phyloP scores from a whole-genome alignment of 345 rosid species.

The Aurinia saxatilis region DNA sequence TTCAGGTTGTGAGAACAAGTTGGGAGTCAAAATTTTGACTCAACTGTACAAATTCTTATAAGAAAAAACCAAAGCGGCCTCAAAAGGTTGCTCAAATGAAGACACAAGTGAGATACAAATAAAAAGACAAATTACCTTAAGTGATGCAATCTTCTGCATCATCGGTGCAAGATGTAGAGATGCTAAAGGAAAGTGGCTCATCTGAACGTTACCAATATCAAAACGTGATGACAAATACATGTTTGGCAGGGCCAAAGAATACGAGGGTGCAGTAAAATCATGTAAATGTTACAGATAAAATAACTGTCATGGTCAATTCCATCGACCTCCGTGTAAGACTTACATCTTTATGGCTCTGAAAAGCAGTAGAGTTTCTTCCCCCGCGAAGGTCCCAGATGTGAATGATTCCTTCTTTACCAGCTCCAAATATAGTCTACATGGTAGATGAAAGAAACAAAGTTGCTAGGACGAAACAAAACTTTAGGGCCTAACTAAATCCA shows the following conservation, averaged over 20 bases:
- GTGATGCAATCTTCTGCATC: conserved; percentile 57
- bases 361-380: conserved; percentile 59
- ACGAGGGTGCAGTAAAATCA: conserved; percentile 6
- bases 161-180: conserved; percentile 58
- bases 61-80: neutral
- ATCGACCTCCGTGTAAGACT: neutral
- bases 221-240: neutral
- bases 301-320: neutral
- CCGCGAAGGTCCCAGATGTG: conserved; percentile 92
- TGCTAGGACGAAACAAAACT: conserved; percentile 1
- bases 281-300: neutral
- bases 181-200: conserved; percentile 40
- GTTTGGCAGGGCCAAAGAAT: conserved; percentile 1
- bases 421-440: conserved; percentile 63
- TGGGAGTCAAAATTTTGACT: neutral
- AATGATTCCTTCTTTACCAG: conserved; percentile 63
- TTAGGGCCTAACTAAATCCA: neutral
- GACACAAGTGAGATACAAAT: neutral
- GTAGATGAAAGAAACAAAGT: conserved; percentile 8
- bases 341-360: conserved; percentile 69
- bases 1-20: neutral
- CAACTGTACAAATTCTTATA: neutral
- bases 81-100: neutral
- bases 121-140: conserved; percentile 19
- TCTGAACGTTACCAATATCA: conserved; percentile 34